Conservation (phyloP, 352 stramenopile genomes). For the Elongisporangium prolatum region DNA sequence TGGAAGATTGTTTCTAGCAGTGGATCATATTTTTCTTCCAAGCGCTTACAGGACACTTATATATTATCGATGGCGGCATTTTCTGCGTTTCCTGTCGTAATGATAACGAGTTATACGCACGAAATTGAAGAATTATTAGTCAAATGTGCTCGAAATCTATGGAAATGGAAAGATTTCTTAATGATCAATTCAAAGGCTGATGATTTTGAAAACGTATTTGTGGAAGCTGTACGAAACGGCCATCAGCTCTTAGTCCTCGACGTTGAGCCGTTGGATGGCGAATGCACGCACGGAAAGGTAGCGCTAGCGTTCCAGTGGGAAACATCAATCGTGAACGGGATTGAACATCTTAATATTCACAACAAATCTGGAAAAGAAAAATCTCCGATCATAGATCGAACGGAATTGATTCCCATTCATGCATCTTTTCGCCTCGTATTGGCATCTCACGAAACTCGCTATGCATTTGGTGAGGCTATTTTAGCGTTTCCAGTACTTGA, state of each 20-base stretch:
- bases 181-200: conserved; percentile 29
- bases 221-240: conserved; percentile 29
- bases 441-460: conserved; percentile 18
- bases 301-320: conserved; percentile 29
- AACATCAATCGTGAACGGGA: conserved; percentile 11
- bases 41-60: conserved; percentile 35
- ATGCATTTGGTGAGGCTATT: conserved; percentile 37
- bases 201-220: conserved; percentile 30
- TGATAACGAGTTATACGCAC: conserved; percentile 35
- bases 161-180: conserved; percentile 36
- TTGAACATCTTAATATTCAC: conserved; percentile 18
- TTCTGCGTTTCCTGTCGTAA: conserved; percentile 20
- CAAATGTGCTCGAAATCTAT: conserved; percentile 27
- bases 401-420: conserved; percentile 24
- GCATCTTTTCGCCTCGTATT: conserved; percentile 39
- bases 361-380: neutral
- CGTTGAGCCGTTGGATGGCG: conserved; percentile 33
- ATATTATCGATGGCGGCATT: conserved; percentile 27
- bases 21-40: conserved; percentile 33
- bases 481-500: conserved; percentile 28
- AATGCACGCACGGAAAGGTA: conserved; percentile 12
- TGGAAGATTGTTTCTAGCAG: conserved; percentile 26
- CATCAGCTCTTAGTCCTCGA: conserved; percentile 60
- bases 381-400: neutral
- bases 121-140: conserved; percentile 43